Conservation (phyloP, 768 basidiomycete genomes). For the Tylopilus sp. region DNA sequence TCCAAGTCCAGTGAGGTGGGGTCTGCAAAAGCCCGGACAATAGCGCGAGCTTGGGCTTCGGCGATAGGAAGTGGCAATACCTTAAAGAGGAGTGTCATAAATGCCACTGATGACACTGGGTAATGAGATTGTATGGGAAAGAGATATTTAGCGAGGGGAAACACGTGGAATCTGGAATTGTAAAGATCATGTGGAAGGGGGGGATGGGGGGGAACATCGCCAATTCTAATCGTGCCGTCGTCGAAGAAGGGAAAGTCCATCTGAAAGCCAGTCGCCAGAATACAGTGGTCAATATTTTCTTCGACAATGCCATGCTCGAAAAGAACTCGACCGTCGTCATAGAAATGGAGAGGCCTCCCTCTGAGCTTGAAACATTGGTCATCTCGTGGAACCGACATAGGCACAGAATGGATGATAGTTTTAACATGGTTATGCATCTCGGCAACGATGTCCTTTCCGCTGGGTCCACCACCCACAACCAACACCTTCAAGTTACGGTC, state of each 20-base stretch:
- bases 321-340: conserved; percentile 41
- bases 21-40: conserved; percentile 51
- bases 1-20: conserved; percentile 47
- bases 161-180: conserved; percentile 66
- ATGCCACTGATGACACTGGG: conserved; percentile 55
- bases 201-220: conserved; percentile 43
- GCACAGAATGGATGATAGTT: conserved; percentile 55
- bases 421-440: conserved; percentile 49
- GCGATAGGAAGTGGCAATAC: conserved; percentile 74
- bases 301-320: conserved; percentile 62
- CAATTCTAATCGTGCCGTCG: conserved; percentile 32
- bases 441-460: conserved; percentile 61
- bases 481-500: conserved; percentile 42
- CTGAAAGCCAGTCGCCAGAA: conserved; percentile 77
- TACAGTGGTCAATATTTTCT: conserved; percentile 53
- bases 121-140: conserved; percentile 54
- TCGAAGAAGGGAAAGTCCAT: conserved; percentile 61
- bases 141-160: conserved; percentile 67
- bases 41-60: conserved; percentile 73
- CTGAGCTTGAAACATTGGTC: conserved; percentile 38
- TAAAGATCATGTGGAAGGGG: conserved; percentile 49
- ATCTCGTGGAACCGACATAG: conserved; percentile 33
- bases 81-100: conserved; percentile 56
- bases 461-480: conserved; percentile 56
- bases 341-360: conserved; percentile 42